phyloP scores from a whole-genome alignment of 2,329 filamentous ascomycete species.

The Leptographium flavum region DNA sequence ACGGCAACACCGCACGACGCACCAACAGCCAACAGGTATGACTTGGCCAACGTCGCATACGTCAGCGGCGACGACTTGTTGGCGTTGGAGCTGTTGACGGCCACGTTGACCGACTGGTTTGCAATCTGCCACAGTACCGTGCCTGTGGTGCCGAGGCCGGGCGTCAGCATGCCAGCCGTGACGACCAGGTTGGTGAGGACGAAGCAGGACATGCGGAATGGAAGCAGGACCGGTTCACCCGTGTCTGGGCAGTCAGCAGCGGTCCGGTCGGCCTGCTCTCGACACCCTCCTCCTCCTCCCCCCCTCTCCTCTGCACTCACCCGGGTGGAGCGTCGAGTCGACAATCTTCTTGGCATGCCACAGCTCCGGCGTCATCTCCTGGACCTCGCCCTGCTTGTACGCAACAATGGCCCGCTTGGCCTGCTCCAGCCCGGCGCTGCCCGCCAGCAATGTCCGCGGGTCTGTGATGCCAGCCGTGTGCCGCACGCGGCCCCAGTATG shows the following conservation, averaged over 20 bases:
- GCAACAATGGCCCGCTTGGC: slow-evolving; percentile 69
- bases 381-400: slow-evolving; percentile 75
- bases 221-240: slow-evolving; percentile 78
- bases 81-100: slow-evolving; percentile 92
- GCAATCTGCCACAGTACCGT: slow-evolving; percentile 89
- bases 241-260: slow-evolving; percentile 49
- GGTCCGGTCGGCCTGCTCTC: no score
- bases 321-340: slow-evolving; percentile 89
- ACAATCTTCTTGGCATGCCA: slow-evolving; percentile 97
- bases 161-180: slow-evolving; percentile 93
- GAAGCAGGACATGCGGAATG: slow-evolving; percentile 95
- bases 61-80: slow-evolving; percentile 93
- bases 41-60: slow-evolving; percentile 67
- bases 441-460: slow-evolving; percentile 75
- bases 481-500: slow-evolving; percentile 88
- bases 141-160: slow-evolving; percentile 67
- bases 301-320: slow-evolving; percentile 32
- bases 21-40: slow-evolving; percentile 80
- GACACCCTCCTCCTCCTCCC: background rate
- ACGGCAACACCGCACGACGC: slow-evolving; percentile 90
- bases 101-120: slow-evolving; percentile 96
- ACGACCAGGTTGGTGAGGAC: slow-evolving; percentile 88
- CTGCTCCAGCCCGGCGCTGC: slow-evolving; percentile 62
- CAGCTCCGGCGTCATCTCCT: slow-evolving; percentile 74
- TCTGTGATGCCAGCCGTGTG: slow-evolving; percentile 85